Evolutionary conservation across 306 rosid genomes (phyloP), one percentile per base, ranked within the genome.

Genomic region (Potentilla sterilis): DNA sequence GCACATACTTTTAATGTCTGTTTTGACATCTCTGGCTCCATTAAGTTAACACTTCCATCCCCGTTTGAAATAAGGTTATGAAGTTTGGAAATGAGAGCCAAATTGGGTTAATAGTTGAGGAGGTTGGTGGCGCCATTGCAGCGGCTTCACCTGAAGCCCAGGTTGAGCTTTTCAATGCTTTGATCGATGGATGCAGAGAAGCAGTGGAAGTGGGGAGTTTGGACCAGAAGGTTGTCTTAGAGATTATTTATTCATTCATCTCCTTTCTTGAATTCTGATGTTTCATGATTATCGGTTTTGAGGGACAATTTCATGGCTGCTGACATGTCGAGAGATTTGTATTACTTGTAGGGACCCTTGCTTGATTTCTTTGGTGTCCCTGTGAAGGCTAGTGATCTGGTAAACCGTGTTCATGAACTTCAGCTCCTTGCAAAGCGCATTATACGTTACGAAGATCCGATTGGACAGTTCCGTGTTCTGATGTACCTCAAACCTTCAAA

Each of bases 331-430:
- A 74, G 41, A 52, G 41, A 52, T 75, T 82, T 73, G 7, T 71
- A 79, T 78, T 77, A 75, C 84, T 75, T 68, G 74, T 73, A 96
- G 99, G 99, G 99, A 34, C 99, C 99, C 24, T 70, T 92, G 91
- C 82, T 96, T 81, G 99, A 96, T 76, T 96, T 92, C 75, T 90
- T 90, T 89, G 99, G 99, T 75, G 98, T 92, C 74, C 89, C 89
- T 42, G 98, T 96, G 77, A 96, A 96, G 85, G 99, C 97, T 59
- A 87, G 79, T 87, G 99, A 96, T 82, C 70, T 96, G 43, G 84
- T 92, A 47, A 85, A 84, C 58, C 99, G 99, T 70, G 99, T 92
- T 75, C 90, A 92, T 86, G 94, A 89, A 81, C 94, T 96, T 81
- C 97, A 96, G 76, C 90, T 92, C 77, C 81, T 96, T 44, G 97